Evolutionary conservation across 495 filamentous ascomycete genomes (phyloP), one percentile per base, ranked within the genome.

Genomic region (Neurospora sp.): DNA sequence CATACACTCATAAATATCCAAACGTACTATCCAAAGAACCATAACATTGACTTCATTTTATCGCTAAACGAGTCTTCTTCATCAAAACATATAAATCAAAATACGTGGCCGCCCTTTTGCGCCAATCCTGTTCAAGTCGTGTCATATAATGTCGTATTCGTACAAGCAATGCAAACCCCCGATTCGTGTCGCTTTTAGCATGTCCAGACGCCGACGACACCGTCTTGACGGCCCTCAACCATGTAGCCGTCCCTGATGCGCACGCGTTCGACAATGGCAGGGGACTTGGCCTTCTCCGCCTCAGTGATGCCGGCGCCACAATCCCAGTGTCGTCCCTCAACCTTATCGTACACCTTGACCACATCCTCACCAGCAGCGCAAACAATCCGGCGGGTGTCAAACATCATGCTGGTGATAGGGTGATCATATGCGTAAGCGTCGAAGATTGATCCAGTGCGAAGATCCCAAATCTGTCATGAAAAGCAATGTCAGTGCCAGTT

Each of bases 321-420:
- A 79, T 98, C 94, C 96, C 96, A 98, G 80, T 98, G 96, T 72
- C 92, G 84, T 12, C 93, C 94, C 76, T 99, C 96, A 4, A 92
- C 90, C 87, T 98, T 98, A 82, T 99, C 96, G 81, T 98, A 98
- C 68, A 98, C 91, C 82, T 99, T 99, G 74, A 94, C 93, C 38
- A 98, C 93, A 76, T 91, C 90, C 80, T 98, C 95, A 68, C 94
- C 92, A 0, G 93, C 94, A 4, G 96, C 94, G 61, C 93, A 89
- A 8, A 95, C 94, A 74, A 99, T 99, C 53, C 96, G 89, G 38
- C 94, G 90, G 14, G 86, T 85, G 80, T 99, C 96, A 77, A 99
- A 99, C 90, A 96, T 96, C 96, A 98, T 98, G 84, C 91, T 94
- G 35, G 93, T 97, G 74, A 99, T 88, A 0, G 95, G 91, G 77